Evolutionary conservation across 805 yeast species (phyloP), one percentile per base, ranked within the genome.

Genomic region (Peterozyma toletana): DNA sequence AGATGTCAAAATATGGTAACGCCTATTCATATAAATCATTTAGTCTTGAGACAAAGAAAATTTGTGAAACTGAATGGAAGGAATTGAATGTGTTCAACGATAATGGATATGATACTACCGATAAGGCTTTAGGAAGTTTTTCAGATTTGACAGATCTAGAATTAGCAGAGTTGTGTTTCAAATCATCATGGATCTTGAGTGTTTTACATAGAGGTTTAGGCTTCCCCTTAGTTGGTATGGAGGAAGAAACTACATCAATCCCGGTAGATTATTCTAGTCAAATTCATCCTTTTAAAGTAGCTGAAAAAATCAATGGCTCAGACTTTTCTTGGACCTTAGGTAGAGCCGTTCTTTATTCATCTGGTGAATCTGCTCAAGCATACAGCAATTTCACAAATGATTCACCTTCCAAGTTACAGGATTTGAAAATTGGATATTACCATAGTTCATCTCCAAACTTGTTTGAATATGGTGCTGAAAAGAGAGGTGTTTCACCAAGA

Each of bases 261-360:
- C n/a, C 29, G 15, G 5, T 48, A 47, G 9, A 58, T 57, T 50
- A 61, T 66, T 30, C 62, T 71, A 1, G 64, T 78, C 37, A 66
- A 65, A 14, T 71, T 55, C 70, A 83, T 33, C 83, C 90, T 0
- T 89, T 93, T 62, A 88, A 84, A 61, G 83, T 95, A 48, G 89
- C 93, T 0, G 81, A 83, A 44, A 72, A 80, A 14, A 78, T 93
- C 30, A 75, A 86, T 47, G 96, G 95, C 2, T 77, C 80, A 4
- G 99, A 93, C 52, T 67, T 93, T 14, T 85, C 96, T 0, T 93
- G 99, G 99, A 91, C 98, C 0, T 59, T 93, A 33, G 99, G 99
- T 29, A 71, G 56, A 56, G 88, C 88, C 1, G 57, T 82, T 9
- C 57, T 83, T 17, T 83, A 83, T 54, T 76, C 83, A 3, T 71